Base-by-base conservation (phyloP, 192 early-diverging fungal species). In the Pilaira anomala region DNA sequence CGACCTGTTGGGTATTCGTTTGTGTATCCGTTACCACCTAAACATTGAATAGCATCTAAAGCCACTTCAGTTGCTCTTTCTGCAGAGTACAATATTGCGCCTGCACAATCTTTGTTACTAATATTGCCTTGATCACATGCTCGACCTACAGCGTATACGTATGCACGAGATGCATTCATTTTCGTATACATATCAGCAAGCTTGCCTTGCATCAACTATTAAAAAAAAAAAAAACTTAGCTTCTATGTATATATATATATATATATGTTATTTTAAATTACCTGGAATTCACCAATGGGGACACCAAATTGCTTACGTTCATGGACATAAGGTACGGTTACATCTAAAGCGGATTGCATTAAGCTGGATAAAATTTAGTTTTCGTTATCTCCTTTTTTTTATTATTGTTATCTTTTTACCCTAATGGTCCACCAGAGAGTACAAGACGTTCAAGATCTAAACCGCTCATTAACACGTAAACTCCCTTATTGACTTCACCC, bases 161-260 rank as follows among this genome's bases (percentile, higher is more conserved):
- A 95, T 24, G 93, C 76, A 11, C 95, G 81, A 14, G 93, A 93
- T 1, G 93, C 93, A 60, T 87, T 91, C 29, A 94, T 78, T 70
- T 95, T 95, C n/a, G 92, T 95, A 80, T 95, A 95, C 91, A 97
- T 97, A 62, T 97, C 95, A 19, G 95, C 95, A 55, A 97, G 74
- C 72, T 95, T 97, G n/a, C 87, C 92, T 77, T 98, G 94, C 45
- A 98, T 77, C 44, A 96, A 77, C 80, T 66, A n/a, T n/a, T n/a
- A n/a, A n/a, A n/a, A n/a, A n/a, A n/a, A n/a, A n/a, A n/a, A 49
- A 21, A 39, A 54, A 13, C 33, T 14, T 30, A 29, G 33, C 41
- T 60, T 42, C 25, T 28, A 30, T 1, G 12, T 52, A 25, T 7
- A 7, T 39, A 2, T 1, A 9, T 55, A 21, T 7, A 33, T 28